A percentile compares a stretch with the other conserved stretches of the same genome.
Conservation (phyloP, 2,329 filamentous ascomycete species). For the Fonsecaea erecta region DNA sequence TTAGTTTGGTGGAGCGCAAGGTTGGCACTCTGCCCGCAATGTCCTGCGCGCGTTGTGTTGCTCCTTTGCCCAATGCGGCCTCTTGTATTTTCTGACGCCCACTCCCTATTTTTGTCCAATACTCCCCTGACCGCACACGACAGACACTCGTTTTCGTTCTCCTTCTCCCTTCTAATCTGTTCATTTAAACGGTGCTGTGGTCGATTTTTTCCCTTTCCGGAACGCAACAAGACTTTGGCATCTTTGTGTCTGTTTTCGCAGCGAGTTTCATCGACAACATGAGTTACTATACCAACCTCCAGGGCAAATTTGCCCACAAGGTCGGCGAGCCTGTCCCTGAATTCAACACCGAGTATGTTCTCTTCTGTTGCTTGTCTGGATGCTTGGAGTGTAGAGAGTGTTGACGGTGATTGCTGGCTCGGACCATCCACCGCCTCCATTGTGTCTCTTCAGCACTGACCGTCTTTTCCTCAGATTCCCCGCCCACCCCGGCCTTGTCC, state of each 20-base stretch:
- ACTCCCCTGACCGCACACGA: not conserved
- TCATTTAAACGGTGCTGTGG: not conserved
- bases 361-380: not conserved
- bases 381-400: not conserved
- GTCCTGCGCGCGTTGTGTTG: not conserved
- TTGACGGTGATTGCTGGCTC: not conserved
- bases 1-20: conserved; percentile 18
- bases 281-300: conserved; percentile 35
- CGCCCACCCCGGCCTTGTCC: conserved; percentile 36
- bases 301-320: conserved; percentile 38
- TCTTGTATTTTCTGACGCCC: conserved; percentile 14
- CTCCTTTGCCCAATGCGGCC: conserved; percentile 17
- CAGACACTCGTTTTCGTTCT: conserved; percentile 7
- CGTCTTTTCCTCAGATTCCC: conserved; percentile 25
- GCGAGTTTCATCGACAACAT: conserved; percentile 21
- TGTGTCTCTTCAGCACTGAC: conserved; percentile 7
- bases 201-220: not conserved
- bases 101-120: conserved; percentile 22
- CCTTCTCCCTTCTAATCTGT: conserved; percentile 8
- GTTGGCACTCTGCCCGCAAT: not conserved
- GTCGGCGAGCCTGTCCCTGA: conserved; percentile 37
- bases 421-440: not conserved
- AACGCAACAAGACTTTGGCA: not conserved
- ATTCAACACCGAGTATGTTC: conserved; percentile 37
- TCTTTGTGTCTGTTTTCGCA: not conserved